Evolutionary conservation across 495 filamentous ascomycete genomes (phyloP).

Genomic region (Lichenothelia convexa): DNA sequence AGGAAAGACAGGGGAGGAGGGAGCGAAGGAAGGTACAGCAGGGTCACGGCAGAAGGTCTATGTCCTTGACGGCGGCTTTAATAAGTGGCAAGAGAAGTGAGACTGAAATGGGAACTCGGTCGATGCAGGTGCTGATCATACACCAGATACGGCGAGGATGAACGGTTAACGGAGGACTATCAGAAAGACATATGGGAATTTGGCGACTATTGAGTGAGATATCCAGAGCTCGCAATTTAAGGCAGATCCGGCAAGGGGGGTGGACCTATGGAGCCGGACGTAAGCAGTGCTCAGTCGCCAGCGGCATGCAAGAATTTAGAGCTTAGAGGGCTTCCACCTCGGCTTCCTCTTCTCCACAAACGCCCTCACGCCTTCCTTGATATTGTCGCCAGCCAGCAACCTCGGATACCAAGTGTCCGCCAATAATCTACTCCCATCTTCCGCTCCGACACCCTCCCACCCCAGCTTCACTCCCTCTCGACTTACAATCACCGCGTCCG

Average conservation of each 20-base stretch:
- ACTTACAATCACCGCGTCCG: constrained; percentile 50
- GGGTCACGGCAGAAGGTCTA: constrained; percentile 36
- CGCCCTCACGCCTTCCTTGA: constrained; percentile 55
- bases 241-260: too few species aligned
- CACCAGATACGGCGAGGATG: constrained; percentile 46
- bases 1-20: constrained; percentile 15
- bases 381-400: constrained; percentile 52
- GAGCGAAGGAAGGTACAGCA: constrained; percentile 29
- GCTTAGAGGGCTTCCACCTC: constrained; percentile 53
- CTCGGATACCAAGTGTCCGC: constrained; percentile 37
- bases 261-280: too few species aligned
- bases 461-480: constrained; percentile 46
- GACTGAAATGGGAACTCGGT: constrained; percentile 5
- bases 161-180: constrained; percentile 69
- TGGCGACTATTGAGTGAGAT: too few species aligned
- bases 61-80: constrained; percentile 74
- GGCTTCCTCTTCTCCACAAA: constrained; percentile 67
- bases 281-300: background rate
- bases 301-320: too few species aligned
- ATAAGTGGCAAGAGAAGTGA: constrained; percentile 82
- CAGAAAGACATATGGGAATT: constrained; percentile 72
- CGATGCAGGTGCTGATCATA: background rate
- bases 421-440: constrained; percentile 40
- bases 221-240: too few species aligned
- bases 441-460: constrained; percentile 47